These are phyloP conservation scores for Botrytis fragariae DNA, from an alignment of 2,329 filamentous ascomycete species.

Conservation along the genomic window DNA sequence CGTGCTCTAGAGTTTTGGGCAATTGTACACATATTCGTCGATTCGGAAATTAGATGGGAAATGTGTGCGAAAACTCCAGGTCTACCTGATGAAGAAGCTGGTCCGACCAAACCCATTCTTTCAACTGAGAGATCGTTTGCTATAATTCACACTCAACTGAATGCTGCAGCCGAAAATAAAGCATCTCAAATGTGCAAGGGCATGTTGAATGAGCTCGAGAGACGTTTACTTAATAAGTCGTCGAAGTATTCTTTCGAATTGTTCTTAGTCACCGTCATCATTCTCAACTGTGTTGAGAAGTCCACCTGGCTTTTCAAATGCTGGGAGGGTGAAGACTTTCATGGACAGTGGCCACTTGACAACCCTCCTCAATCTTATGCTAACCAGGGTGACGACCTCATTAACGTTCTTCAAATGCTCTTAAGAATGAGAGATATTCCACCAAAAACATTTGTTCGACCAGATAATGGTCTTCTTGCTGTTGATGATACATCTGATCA, in stretches of 20 bases:
- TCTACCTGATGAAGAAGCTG: slow-evolving; percentile 24
- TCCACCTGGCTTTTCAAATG: slow-evolving; percentile 67
- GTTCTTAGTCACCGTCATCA: slow-evolving; percentile 60
- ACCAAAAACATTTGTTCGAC: slow-evolving; percentile 49
- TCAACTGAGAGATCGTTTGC: slow-evolving; percentile 44
- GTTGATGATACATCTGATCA: slow-evolving; percentile 38
- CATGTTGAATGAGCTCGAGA: slow-evolving; percentile 59
- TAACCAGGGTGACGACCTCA: slow-evolving; percentile 57
- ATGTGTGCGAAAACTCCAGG: slow-evolving; percentile 29
- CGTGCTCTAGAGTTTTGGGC: slow-evolving; percentile 64
- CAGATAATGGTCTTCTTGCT: slow-evolving; percentile 45
- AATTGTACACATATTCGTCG: slow-evolving; percentile 59
- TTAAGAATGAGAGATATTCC: slow-evolving; percentile 58
- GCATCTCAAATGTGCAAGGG: slow-evolving; percentile 57
- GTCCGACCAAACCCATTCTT: slow-evolving; percentile 27
- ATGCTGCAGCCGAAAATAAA: slow-evolving; percentile 62
- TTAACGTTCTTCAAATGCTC: slow-evolving; percentile 59
- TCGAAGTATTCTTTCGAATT: slow-evolving; percentile 53
- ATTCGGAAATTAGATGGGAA: slow-evolving; percentile 61
- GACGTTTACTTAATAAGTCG: slow-evolving; percentile 57
- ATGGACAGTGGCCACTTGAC: slow-evolving; percentile 57
- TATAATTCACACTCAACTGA: slow-evolving; percentile 62
- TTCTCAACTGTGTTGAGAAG: slow-evolving; percentile 65
- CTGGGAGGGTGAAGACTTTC: slow-evolving; percentile 59
- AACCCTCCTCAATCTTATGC: slow-evolving; percentile 56